phyloP scores from a whole-genome alignment of 805 yeast genomes.

The Wickerhamomyces silvicola region DNA sequence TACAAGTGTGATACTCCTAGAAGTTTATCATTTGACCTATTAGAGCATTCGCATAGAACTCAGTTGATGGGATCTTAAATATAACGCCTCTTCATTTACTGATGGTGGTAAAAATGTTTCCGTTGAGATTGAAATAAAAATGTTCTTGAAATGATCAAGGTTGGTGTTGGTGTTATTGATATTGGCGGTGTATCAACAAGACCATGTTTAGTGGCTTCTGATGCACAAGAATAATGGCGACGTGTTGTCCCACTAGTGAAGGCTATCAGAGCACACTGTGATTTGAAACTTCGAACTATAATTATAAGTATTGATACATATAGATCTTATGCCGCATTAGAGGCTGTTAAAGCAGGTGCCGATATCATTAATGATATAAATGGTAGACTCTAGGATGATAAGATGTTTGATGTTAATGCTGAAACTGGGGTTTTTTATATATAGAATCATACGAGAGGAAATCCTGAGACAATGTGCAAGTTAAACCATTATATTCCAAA shows the following conservation, averaged over 20 bases:
- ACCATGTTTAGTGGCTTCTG: constrained; percentile 67
- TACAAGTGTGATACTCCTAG: constrained; percentile 13
- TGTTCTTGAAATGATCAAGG: constrained; percentile 42
- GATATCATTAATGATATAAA: constrained; percentile 90
- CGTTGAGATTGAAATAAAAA: constrained; percentile 31
- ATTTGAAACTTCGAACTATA: constrained; percentile 32
- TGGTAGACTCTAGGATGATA: constrained; percentile 64
- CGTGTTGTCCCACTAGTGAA: constrained; percentile 68
- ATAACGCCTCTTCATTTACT: constrained; percentile 89
- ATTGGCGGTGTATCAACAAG: constrained; percentile 94
- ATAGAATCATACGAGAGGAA: constrained; percentile 81
- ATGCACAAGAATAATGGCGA: constrained; percentile 56
- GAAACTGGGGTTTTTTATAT: constrained; percentile 68
- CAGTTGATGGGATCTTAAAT: constrained; percentile 79
- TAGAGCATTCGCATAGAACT: constrained; percentile 43
- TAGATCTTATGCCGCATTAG: constrained; percentile 65
- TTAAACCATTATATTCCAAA: constrained; percentile 47
- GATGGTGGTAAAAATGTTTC: constrained; percentile 64
- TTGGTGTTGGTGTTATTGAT: constrained; percentile 76
- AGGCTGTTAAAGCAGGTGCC: constrained; percentile 69
- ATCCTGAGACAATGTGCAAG: constrained; percentile 62
- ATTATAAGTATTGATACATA: constrained; percentile 86
- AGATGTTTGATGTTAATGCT: constrained; percentile 66
- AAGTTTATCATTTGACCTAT: constrained; percentile 38
- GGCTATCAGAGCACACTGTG: constrained; percentile 43